Base-by-base conservation (phyloP, 2,329 filamentous ascomycete genomes). In the Lizonia empirigonia region DNA sequence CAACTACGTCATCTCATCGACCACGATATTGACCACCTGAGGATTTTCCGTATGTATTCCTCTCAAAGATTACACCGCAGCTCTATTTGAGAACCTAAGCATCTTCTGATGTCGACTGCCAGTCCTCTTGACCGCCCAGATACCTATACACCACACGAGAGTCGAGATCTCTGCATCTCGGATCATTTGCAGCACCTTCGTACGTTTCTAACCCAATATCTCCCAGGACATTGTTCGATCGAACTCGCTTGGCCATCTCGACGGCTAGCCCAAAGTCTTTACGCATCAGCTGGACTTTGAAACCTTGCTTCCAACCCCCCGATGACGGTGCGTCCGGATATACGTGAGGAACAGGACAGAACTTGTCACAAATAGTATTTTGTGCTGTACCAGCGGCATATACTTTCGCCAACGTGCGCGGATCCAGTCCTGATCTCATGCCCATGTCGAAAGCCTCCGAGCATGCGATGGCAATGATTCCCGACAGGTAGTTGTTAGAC, bases 371-470 rank as follows among this genome's bases (percentile, higher is more conserved):
- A 30, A 83, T 81, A 0, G 77, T 70, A 46, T 77, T 81, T 60
- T 82, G 79, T 2, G 79, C 80, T 0, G 80, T 82, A 0, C 78
- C 77, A 1, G 78, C 77, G 13, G 75, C 74, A 54, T 78, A 83
- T 4, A 84, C 77, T 37, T 77, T 77, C 1, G 78, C 75, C 19
- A 85, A 71, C 2, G 81, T 76, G 4, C 77, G 67, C 0, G 82
- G 80, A 53, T 85, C 80, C 46, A 86, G 71, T 0, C 83, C 82
- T 5, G 79, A 77, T 1, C 76, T 70, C 73, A 86, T 85, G 0
- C 82, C 82, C 66, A 86, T 82, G 51, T 84, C 79, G 74, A 85
- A 80, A 1, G 82, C 81, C 64, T 86, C 83, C 0, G 80, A 76
- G 34, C 75, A 77, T 0, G 82, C 82, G 44, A 86, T 82, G 5